Evolutionary conservation across 1,284 basidiomycete genomes (phyloP).

Genomic region (Binderoboletus segoi): DNA sequence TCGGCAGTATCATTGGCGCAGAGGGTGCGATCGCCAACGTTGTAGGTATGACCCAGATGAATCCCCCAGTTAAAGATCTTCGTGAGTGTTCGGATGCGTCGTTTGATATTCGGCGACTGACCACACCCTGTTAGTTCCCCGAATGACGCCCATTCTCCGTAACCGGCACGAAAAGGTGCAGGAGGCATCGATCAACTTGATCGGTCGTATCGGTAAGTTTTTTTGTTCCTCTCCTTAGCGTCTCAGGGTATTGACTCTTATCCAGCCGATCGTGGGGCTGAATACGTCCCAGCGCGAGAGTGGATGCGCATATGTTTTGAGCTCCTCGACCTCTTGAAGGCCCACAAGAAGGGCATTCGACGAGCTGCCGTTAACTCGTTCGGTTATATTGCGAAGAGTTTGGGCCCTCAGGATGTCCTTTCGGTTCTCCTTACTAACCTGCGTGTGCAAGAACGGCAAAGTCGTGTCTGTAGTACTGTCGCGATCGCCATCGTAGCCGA

Average conservation of each 20-base stretch:
- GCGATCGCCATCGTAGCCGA: slow-evolving; percentile 98
- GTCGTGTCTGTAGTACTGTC: slow-evolving; percentile 97
- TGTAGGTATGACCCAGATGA: slow-evolving; percentile 99
- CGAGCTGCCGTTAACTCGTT: slow-evolving; percentile 99
- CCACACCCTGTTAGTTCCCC: slow-evolving; percentile 67
- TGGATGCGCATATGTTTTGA: slow-evolving; percentile 99
- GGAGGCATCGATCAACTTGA: slow-evolving; percentile 99
- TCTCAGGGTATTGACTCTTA: slow-evolving; percentile 13
- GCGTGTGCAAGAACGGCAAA: slow-evolving; percentile 98
- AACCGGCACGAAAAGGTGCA: slow-evolving; percentile 99
- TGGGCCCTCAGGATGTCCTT: slow-evolving; percentile 98
- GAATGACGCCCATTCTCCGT: slow-evolving; percentile 98
- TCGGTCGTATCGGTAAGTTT: slow-evolving; percentile 88
- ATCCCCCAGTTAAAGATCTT: slow-evolving; percentile 98
- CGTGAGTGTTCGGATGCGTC: slow-evolving; percentile 54
- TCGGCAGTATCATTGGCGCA: slow-evolving; percentile 98
- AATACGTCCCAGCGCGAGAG: slow-evolving; percentile 97
- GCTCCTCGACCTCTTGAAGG: slow-evolving; percentile 94
- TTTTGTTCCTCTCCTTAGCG: background rate
- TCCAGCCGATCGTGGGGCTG: slow-evolving; percentile 94
- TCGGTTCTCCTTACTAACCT: slow-evolving; percentile 96
- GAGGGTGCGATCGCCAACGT: slow-evolving; percentile 99
- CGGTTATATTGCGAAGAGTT: slow-evolving; percentile 98
- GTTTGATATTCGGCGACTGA: slow-evolving; percentile 11
- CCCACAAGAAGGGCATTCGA: slow-evolving; percentile 98